Percentiles rank a stretch among this genome's conserved stretches.
Evolutionary conservation across 1,284 basidiomycete genomes (phyloP).

Genomic region (Trichosporon ovoides): DNA sequence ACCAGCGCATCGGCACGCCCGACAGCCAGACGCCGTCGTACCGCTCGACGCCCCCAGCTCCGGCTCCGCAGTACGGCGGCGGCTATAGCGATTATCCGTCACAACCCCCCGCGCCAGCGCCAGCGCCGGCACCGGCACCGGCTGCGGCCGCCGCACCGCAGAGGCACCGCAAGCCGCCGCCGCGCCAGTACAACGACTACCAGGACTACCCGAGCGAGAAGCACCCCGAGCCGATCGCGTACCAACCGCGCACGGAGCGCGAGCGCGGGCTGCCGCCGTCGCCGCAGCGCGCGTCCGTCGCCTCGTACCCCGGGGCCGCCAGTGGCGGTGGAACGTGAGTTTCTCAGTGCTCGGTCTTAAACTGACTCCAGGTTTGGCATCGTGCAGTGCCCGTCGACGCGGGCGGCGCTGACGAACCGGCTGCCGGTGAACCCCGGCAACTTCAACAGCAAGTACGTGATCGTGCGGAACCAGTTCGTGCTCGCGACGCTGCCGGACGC

Average conservation of each 20-base stretch:
- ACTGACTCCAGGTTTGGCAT: constrained; percentile 41
- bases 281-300: constrained; percentile 15
- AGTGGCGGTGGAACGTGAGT: constrained; percentile 35
- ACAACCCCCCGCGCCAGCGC: not conserved
- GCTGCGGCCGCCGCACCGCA: constrained; percentile 5
- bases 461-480: constrained; percentile 64
- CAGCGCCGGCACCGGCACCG: constrained; percentile 7
- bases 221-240: constrained; percentile 11
- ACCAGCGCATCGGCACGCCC: constrained; percentile 36
- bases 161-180: constrained; percentile 3
- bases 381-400: constrained; percentile 50
- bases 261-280: constrained; percentile 9
- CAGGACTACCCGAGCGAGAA: constrained; percentile 19
- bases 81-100: constrained; percentile 7
- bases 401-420: constrained; percentile 71
- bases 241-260: constrained; percentile 7
- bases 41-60: constrained; percentile 5
- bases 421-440: constrained; percentile 71
- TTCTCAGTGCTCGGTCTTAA: not conserved
- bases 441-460: constrained; percentile 68
- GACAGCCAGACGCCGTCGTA: constrained; percentile 7
- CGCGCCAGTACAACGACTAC: constrained; percentile 2
- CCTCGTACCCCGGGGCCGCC: not conserved
- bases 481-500: constrained; percentile 70
- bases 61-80: constrained; percentile 17